phyloP scores from a whole-genome alignment of 441 rosid species.

The Geranium incanum region DNA sequence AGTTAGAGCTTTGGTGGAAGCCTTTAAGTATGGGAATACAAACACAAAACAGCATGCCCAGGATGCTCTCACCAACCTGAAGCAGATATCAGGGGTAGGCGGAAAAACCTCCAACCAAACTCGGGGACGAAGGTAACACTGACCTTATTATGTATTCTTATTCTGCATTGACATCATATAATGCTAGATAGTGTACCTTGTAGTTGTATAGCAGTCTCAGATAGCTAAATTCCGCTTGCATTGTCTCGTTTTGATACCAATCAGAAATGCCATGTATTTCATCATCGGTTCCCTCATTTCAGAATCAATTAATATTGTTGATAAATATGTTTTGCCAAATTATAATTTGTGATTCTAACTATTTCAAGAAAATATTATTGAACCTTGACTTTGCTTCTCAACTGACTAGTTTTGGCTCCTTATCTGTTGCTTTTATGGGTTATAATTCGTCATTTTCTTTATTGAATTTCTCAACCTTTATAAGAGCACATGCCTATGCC shows the following conservation, averaged over 20 bases:
- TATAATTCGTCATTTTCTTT: too few species aligned
- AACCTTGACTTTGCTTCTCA: too few species aligned
- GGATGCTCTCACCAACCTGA: slow-evolving; percentile 35
- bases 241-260: background rate
- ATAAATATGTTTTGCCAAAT: too few species aligned
- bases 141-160: background rate
- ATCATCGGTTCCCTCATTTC: background rate
- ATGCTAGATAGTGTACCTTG: background rate
- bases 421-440: too few species aligned
- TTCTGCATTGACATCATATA: background rate
- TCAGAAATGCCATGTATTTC: background rate
- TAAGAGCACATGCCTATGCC: too few species aligned
- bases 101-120: slow-evolving; percentile 15
- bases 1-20: slow-evolving; percentile 18
- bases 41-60: slow-evolving; percentile 31
- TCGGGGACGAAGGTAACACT: background rate
- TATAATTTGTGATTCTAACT: too few species aligned
- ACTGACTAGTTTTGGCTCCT: too few species aligned
- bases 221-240: background rate
- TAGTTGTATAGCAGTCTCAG: slow-evolving; percentile 1
- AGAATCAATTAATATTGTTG: background rate
- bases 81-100: slow-evolving; percentile 28
- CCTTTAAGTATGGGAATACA: slow-evolving; percentile 26
- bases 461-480: too few species aligned
- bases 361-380: too few species aligned